A percentile compares a stretch with the other conserved stretches of the same genome.
Evolutionary conservation across 169 alveolate species (phyloP).

Genomic region (Eimeria necatrix): DNA sequence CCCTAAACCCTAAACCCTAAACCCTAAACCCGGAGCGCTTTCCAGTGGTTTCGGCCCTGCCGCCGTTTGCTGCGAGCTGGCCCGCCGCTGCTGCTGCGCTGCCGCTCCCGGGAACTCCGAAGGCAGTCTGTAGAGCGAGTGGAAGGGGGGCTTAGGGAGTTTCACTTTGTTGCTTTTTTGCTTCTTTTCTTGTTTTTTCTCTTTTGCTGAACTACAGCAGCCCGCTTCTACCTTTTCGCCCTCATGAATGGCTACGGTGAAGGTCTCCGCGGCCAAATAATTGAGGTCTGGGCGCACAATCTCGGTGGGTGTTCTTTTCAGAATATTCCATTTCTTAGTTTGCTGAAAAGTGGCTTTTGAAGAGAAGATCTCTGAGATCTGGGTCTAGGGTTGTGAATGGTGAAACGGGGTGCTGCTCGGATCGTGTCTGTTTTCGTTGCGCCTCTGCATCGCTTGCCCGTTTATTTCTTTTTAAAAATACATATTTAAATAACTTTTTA

Average conservation of each 20-base stretch:
- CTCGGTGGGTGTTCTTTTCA: constrained; percentile 49
- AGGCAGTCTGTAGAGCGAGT: too few relatives aligned
- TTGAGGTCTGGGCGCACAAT: constrained; percentile 83
- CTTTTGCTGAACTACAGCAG: background rate
- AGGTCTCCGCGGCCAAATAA: constrained; percentile 66
- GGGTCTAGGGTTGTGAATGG: background rate
- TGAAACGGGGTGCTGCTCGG: background rate
- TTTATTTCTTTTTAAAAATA: background rate
- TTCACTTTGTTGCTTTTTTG: background rate
- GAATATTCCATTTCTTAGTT: background rate
- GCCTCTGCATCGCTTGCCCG: too few relatives aligned
- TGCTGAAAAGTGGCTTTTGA: too few relatives aligned
- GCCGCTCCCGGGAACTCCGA: too few relatives aligned
- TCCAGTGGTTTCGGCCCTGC: too few relatives aligned
- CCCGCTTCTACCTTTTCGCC: constrained; percentile 22
- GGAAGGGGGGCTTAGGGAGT: too few relatives aligned
- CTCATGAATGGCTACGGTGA: constrained; percentile 82
- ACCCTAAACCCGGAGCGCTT: background rate
- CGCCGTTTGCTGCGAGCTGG: too few relatives aligned
- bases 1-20: constrained; percentile 8
- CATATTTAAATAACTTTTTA: too few relatives aligned
- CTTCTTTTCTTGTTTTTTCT: background rate
- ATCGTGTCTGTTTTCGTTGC: background rate
- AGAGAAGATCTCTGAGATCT: background rate
- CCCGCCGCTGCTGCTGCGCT: too few relatives aligned